Evolutionary conservation across 805 yeast species (phyloP).

Genomic region (Nematodospora valgi): DNA sequence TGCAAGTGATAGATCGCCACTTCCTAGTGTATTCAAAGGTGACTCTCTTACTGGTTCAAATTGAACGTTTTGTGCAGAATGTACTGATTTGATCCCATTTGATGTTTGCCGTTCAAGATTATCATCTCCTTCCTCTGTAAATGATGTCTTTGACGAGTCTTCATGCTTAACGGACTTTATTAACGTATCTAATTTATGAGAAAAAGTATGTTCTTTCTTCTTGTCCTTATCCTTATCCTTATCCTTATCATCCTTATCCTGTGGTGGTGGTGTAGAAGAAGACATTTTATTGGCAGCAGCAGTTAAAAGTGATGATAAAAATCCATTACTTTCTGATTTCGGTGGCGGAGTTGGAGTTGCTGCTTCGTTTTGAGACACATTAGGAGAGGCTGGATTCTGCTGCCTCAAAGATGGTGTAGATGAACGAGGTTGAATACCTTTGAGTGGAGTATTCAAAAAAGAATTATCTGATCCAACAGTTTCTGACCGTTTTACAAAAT

Average conservation of each 20-base stretch:
- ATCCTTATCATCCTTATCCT: not conserved
- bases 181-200: conserved; percentile 23
- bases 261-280: conserved; percentile 3
- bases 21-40: conserved; percentile 46
- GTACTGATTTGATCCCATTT: conserved; percentile 2
- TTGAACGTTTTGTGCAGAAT: conserved; percentile 27
- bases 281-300: conserved; percentile 29
- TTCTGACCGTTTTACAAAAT: conserved; percentile 1
- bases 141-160: conserved; percentile 4
- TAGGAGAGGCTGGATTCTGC: no score
- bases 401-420: not conserved
- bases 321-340: conserved; percentile 23
- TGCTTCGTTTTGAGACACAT: not conserved
- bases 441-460: not conserved
- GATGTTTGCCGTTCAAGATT: not conserved
- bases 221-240: conserved; percentile 10
- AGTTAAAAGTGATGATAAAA: conserved; percentile 41
- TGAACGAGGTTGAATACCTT: not conserved
- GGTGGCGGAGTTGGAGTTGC: not conserved
- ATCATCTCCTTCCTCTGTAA: not conserved
- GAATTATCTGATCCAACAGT: not conserved
- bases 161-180: conserved; percentile 18
- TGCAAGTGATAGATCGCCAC: conserved; percentile 37
- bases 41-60: conserved; percentile 48
- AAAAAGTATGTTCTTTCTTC: conserved; percentile 15